Percentiles rank a stretch among this genome's conserved stretches.
Evolutionary conservation across 108 stramenopile genomes (phyloP).

Genomic region (Parietichytrium sp.): DNA sequence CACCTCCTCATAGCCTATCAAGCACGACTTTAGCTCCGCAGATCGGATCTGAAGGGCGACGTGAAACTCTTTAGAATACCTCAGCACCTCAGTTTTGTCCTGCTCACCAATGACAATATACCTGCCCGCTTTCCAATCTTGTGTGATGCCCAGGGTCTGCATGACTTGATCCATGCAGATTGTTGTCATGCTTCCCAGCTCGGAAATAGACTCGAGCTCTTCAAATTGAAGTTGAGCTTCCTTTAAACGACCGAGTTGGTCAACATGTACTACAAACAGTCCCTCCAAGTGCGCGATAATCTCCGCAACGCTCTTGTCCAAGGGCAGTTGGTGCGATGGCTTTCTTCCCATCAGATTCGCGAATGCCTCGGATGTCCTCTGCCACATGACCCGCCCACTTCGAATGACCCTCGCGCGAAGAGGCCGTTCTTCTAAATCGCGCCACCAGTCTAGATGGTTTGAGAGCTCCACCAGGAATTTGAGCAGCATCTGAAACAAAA

Average conservation of each 20-base stretch:
- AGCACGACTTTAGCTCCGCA: not conserved
- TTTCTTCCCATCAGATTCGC: too few relatives aligned
- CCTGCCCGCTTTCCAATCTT: not conserved
- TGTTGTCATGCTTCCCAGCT: not conserved
- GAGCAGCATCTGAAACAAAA: not conserved
- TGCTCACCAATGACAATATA: not conserved
- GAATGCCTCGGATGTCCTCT: not conserved
- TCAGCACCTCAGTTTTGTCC: not conserved
- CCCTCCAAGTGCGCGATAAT: not conserved
- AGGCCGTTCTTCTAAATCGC: not conserved
- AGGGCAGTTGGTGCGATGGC: too few relatives aligned
- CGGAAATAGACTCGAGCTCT: not conserved
- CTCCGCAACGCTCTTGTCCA: not conserved
- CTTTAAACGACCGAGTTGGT: conserved; percentile 12
- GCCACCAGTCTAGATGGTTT: not conserved
- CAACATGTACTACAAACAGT: not conserved
- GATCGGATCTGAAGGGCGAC: not conserved
- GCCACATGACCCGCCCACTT: conserved; percentile 38
- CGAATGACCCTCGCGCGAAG: not conserved
- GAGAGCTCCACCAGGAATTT: not conserved
- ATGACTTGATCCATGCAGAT: not conserved
- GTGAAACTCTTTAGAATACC: not conserved
- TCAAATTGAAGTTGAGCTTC: conserved; percentile 15
- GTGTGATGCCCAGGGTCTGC: not conserved
- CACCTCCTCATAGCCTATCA: not conserved